phyloP scores from a whole-genome alignment of 2,329 filamentous ascomycete species.

The Bipolaris cookei region DNA sequence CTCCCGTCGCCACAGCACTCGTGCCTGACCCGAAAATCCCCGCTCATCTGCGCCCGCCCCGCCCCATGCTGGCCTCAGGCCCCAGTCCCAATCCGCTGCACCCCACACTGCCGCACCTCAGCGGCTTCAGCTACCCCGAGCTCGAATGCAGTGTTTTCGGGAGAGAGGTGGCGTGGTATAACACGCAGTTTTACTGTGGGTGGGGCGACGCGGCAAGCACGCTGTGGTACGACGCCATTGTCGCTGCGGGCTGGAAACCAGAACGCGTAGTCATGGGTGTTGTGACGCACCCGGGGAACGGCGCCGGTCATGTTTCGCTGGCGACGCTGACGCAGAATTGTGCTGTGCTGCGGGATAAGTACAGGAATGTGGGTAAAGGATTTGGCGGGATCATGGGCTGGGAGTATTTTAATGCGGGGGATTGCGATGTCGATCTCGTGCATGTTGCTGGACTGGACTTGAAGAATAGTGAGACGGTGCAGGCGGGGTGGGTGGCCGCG shows the following conservation, averaged over 20 bases:
- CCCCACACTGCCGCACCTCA: conserved; percentile 64
- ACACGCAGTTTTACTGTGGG: conserved; percentile 90
- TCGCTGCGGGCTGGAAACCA: conserved; percentile 72
- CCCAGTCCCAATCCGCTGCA: conserved; percentile 44
- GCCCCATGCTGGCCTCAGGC: conserved; percentile 37
- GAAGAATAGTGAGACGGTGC: conserved; percentile 35
- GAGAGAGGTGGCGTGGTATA: conserved; percentile 78
- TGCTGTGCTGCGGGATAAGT: conserved; percentile 62
- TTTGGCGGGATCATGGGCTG: conserved; percentile 94
- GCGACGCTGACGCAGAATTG: conserved; percentile 64
- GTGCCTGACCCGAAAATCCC: conserved; percentile 54
- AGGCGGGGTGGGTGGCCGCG: conserved; percentile 68
- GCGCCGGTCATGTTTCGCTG: conserved; percentile 66
- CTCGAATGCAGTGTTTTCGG: conserved; percentile 62
- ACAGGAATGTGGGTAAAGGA: conserved; percentile 52
- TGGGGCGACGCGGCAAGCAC: conserved; percentile 72
- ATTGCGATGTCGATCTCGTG: conserved; percentile 37
- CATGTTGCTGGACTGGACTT: conserved; percentile 33
- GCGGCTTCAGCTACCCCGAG: conserved; percentile 79
- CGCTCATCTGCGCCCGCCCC: conserved; percentile 36
- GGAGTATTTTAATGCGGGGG: conserved; percentile 85
- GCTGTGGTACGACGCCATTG: conserved; percentile 59
- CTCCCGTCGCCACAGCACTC: conserved; percentile 80
- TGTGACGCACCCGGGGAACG: conserved; percentile 79
- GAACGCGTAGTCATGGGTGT: conserved; percentile 79